These are phyloP conservation scores for Globisporangium orthogonon DNA, from an alignment of 352 stramenopile species.

Conservation along the genomic window DNA sequence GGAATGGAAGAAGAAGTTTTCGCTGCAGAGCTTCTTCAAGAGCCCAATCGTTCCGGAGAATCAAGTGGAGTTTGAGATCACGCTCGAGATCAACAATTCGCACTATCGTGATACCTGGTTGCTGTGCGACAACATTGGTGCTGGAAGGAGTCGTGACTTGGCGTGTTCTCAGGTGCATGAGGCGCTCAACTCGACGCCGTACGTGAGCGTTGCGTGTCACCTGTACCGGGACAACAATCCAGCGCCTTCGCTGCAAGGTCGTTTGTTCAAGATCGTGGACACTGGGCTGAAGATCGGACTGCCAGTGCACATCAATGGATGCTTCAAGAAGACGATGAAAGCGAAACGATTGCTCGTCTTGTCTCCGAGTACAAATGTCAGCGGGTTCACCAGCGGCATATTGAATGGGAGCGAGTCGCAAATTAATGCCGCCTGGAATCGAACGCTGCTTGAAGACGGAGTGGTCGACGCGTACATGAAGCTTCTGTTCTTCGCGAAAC, in stretches of 20 bases:
- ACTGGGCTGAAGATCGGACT: conserved; percentile 41
- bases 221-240: conserved; percentile 42
- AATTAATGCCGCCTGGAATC: conserved; percentile 63
- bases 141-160: conserved; percentile 60
- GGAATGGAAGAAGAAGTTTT: conserved; percentile 80
- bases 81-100: conserved; percentile 53
- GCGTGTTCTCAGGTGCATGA: conserved; percentile 54
- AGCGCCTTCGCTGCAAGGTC: conserved; percentile 35
- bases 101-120: conserved; percentile 51
- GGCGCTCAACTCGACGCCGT: conserved; percentile 52
- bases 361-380: conserved; percentile 7
- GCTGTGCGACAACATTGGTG: conserved; percentile 57
- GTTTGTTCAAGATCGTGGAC: conserved; percentile 52
- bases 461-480: conserved; percentile 56
- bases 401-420: conserved; percentile 39
- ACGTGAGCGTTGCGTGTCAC: conserved; percentile 58
- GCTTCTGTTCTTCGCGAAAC: conserved; percentile 48
- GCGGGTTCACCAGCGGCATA: conserved; percentile 10
- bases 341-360: conserved; percentile 33
- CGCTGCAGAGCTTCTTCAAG: conserved; percentile 74
- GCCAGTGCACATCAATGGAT: conserved; percentile 69
- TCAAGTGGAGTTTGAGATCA: conserved; percentile 58
- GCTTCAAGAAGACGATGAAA: conserved; percentile 60
- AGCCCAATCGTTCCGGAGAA: conserved; percentile 46
- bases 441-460: conserved; percentile 61